Conservation (phyloP, 2,329 filamentous ascomycete species). For the Penicillium occitanis region DNA sequence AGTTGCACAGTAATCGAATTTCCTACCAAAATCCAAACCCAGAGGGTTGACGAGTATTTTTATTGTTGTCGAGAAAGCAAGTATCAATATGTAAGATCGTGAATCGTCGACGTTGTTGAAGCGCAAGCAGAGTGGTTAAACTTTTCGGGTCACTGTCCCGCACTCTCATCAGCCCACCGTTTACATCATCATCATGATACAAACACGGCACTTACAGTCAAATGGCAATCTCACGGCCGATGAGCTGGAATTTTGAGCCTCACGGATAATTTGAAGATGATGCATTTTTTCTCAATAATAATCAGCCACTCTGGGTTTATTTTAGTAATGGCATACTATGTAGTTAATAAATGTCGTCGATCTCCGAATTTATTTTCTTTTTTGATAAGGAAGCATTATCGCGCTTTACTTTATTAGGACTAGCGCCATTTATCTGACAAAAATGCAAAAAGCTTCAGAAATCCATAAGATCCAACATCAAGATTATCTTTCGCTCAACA, state of each 20-base stretch:
- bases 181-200: constrained; percentile 12
- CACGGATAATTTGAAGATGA: no score
- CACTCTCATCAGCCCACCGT: constrained; percentile 5
- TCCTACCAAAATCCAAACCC: background rate
- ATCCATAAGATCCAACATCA: no score
- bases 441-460: background rate
- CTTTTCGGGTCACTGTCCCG: constrained; percentile 9
- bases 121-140: background rate
- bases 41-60: background rate
- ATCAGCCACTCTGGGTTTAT: no score
- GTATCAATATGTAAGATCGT: background rate
- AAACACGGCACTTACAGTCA: background rate
- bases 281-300: background rate
- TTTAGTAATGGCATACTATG: no score
- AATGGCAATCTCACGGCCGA: background rate
- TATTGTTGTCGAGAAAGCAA: background rate
- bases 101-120: background rate
- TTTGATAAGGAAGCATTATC: background rate
- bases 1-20: background rate
- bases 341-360: background rate
- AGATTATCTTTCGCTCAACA: background rate
- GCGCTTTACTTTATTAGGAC: background rate
- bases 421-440: background rate
- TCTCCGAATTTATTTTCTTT: background rate
- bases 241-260: background rate